These are phyloP conservation scores for Aotearoamyces nothofagi DNA, from an alignment of 2,329 filamentous ascomycete genomes.

Conservation along the genomic window DNA sequence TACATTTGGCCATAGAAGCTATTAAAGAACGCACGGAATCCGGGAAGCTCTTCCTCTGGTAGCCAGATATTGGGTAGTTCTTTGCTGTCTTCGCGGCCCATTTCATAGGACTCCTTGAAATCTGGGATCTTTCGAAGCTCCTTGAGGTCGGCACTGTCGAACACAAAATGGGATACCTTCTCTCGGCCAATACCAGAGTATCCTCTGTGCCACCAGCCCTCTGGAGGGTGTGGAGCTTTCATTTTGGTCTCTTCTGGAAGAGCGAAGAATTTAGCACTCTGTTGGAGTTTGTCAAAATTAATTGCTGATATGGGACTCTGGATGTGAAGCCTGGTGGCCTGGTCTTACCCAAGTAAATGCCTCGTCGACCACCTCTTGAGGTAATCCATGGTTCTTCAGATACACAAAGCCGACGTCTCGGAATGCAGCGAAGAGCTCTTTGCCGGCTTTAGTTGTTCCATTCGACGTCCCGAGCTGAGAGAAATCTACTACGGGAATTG, in stretches of 20 bases:
- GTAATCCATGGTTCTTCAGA: conserved; percentile 17
- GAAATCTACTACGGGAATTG: not conserved
- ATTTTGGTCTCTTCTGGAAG: conserved; percentile 19
- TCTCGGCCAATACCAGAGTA: conserved; percentile 22
- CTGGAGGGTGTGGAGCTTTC: conserved; percentile 18
- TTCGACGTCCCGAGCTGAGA: not conserved
- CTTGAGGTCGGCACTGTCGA: conserved; percentile 1
- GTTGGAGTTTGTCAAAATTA: not conserved
- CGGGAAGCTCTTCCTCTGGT: conserved; percentile 25
- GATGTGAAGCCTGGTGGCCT: too few species aligned
- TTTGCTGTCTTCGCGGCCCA: conserved; percentile 28
- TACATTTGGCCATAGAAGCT: conserved; percentile 31
- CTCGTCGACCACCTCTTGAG: conserved; percentile 2
- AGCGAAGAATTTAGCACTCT: conserved; percentile 19
- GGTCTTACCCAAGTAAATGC: conserved; percentile 10
- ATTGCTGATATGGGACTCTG: too few species aligned
- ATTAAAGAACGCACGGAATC: conserved; percentile 28
- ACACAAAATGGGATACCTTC: conserved; percentile 21
- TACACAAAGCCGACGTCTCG: conserved; percentile 21
- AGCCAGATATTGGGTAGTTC: conserved; percentile 30
- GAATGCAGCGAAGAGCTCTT: conserved; percentile 19
- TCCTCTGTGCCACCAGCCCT: conserved; percentile 22
- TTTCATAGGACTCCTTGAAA: conserved; percentile 30
- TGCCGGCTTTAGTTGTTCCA: conserved; percentile 3
- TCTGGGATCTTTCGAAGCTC: conserved; percentile 2